Evolutionary conservation across 2,329 filamentous ascomycete genomes (phyloP).

Genomic region (Penicillium psychrosexuale): DNA sequence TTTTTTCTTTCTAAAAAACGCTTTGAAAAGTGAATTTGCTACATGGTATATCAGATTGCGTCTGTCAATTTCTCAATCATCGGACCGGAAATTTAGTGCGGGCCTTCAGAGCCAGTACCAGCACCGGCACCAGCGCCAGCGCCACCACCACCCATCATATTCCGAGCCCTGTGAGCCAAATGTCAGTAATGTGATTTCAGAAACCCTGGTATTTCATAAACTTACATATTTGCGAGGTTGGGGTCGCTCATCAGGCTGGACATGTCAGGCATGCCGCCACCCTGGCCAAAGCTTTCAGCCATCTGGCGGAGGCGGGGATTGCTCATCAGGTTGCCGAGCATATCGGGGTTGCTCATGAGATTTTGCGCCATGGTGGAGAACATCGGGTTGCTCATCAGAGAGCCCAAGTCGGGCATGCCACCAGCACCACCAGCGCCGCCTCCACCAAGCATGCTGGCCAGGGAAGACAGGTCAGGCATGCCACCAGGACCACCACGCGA

Average conservation of each 20-base stretch:
- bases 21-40: slow-evolving; percentile 17
- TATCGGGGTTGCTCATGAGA: slow-evolving; percentile 92
- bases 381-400: slow-evolving; percentile 97
- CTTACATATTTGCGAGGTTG: slow-evolving; percentile 87
- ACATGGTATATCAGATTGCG: slow-evolving; percentile 21
- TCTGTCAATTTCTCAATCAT: slow-evolving; percentile 16
- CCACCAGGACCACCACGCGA: slow-evolving; percentile 53
- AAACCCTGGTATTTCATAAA: slow-evolving; percentile 24
- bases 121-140: not conserved
- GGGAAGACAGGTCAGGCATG: slow-evolving; percentile 67
- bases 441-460: slow-evolving; percentile 74
- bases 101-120: slow-evolving; percentile 12
- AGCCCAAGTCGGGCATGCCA: slow-evolving; percentile 79
- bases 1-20: slow-evolving; percentile 19
- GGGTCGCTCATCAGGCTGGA: slow-evolving; percentile 86
- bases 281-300: slow-evolving; percentile 70
- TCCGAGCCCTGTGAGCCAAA: slow-evolving; percentile 54
- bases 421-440: slow-evolving; percentile 54
- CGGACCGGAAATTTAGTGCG: slow-evolving; percentile 16
- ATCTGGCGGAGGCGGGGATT: slow-evolving; percentile 87
- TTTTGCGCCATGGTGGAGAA: slow-evolving; percentile 96
- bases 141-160: slow-evolving; percentile 61
- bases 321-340: slow-evolving; percentile 88
- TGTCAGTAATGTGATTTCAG: slow-evolving; percentile 6
- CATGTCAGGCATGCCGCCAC: slow-evolving; percentile 87